phyloP scores from a whole-genome alignment of 1,284 basidiomycete species.

The Leccinum subrobustum region DNA sequence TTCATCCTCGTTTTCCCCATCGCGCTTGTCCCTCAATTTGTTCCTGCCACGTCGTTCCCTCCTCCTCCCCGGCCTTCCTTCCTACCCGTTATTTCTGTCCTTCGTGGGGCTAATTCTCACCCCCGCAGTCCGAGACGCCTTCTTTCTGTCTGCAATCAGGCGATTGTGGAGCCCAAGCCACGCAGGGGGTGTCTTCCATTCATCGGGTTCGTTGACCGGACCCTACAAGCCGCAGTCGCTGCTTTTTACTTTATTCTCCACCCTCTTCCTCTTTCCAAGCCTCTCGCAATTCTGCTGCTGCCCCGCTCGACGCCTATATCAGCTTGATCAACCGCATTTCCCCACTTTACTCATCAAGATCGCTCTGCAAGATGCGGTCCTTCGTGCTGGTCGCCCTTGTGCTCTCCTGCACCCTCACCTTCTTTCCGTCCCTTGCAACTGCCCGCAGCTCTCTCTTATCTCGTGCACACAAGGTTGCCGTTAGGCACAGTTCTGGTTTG shows the following conservation, averaged over 20 bases:
- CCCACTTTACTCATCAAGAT: slow-evolving; percentile 7
- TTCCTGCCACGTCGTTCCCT: not conserved
- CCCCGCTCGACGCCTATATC: slow-evolving; percentile 2
- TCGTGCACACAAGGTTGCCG: slow-evolving; percentile 42
- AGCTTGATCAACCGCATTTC: slow-evolving; percentile 7
- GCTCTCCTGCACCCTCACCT: slow-evolving; percentile 22
- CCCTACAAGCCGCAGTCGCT: slow-evolving; percentile 8
- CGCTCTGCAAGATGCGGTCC: slow-evolving; percentile 21
- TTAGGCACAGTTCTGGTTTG: slow-evolving; percentile 53
- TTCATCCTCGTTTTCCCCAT: not conserved
- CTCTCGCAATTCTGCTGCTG: not conserved
- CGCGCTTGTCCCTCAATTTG: not conserved
- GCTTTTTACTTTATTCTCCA: slow-evolving; percentile 1
- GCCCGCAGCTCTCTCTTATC: slow-evolving; percentile 29
- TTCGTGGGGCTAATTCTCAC: slow-evolving; percentile 14
- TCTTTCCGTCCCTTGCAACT: slow-evolving; percentile 14
- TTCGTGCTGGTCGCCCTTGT: slow-evolving; percentile 38
- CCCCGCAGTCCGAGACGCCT: slow-evolving; percentile 14
- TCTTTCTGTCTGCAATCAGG: slow-evolving; percentile 2
- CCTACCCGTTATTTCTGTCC: slow-evolving; percentile 11
- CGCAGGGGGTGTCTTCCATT: slow-evolving; percentile 19
- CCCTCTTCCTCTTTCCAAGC: not conserved
- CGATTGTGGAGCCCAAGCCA: slow-evolving; percentile 16
- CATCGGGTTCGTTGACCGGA: slow-evolving; percentile 27
- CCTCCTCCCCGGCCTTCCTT: not conserved